Evolutionary conservation across 1,284 basidiomycete genomes (phyloP).

Genomic region (Termitomyces sp.): DNA sequence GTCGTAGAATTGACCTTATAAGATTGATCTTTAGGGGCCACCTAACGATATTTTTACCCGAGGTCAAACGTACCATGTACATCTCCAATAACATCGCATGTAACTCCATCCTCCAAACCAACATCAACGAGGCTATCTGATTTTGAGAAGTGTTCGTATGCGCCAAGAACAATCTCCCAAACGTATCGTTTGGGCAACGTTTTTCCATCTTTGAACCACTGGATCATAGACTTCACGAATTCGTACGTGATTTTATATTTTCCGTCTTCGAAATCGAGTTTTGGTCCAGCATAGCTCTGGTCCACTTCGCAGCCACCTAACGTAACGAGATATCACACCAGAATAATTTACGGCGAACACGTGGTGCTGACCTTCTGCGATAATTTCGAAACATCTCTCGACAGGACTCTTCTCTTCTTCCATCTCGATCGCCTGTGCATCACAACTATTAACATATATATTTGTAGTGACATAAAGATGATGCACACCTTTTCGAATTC

Average conservation of each 20-base stretch:
- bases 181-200: conserved; percentile 81
- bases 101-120: conserved; percentile 72
- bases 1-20: conserved; percentile 88
- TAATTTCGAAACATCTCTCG: conserved; percentile 70
- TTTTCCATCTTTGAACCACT: conserved; percentile 91
- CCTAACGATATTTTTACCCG: not conserved
- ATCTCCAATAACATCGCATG: conserved; percentile 89
- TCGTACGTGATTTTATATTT: conserved; percentile 70
- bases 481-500: conserved; percentile 80
- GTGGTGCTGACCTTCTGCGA: conserved; percentile 59
- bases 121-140: conserved; percentile 85
- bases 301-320: conserved; percentile 73
- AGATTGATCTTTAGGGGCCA: conserved; percentile 1
- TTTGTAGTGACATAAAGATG: conserved; percentile 2
- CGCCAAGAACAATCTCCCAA: conserved; percentile 95
- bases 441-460: not conserved
- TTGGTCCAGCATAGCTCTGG: conserved; percentile 63
- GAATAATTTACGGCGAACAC: conserved; percentile 4
- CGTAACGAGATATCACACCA: not conserved
- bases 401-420: conserved; percentile 81
- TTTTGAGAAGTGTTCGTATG: conserved; percentile 68
- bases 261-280: conserved; percentile 53
- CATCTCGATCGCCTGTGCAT: conserved; percentile 75
- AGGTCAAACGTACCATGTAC: conserved; percentile 64
- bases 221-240: conserved; percentile 85